A percentile compares a stretch with the other conserved stretches of the same genome.
phyloP scores from a whole-genome alignment of 148 eudicot species.

The Mesembryanthemum crystallinum region DNA sequence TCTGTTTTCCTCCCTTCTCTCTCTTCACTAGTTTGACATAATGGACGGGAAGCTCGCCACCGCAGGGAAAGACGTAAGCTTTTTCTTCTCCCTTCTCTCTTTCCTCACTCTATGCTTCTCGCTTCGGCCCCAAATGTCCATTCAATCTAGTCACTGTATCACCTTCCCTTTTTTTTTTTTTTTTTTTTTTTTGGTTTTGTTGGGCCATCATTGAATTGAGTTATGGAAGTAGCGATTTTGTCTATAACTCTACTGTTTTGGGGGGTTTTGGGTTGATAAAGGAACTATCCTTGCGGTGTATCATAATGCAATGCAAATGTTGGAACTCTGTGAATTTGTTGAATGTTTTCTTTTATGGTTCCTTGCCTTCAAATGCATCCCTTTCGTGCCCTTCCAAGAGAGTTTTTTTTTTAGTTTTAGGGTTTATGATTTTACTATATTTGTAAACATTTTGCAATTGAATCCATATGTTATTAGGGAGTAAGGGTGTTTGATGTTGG shows the following conservation, averaged over 20 bases:
- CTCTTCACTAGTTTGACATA: too few relatives aligned
- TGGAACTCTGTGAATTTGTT: too few relatives aligned
- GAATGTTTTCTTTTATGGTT: neutral
- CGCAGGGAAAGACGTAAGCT: conserved; percentile 39
- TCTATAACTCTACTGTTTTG: too few relatives aligned
- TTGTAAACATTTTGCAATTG: neutral
- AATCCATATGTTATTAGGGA: neutral
- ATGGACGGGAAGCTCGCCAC: conserved; percentile 31
- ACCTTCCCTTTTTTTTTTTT: neutral
- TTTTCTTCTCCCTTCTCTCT: neutral
- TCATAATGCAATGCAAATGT: too few relatives aligned
- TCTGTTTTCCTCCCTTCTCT: too few relatives aligned
- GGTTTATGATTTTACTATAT: neutral
- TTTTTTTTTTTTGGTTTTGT: too few relatives aligned
- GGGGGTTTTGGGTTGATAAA: too few relatives aligned
- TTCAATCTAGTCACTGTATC: neutral
- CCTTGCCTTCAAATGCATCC: neutral
- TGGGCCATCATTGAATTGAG: neutral
- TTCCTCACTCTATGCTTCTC: neutral
- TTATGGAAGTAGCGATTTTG: neutral
- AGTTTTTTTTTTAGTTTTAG: neutral
- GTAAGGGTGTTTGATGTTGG: neutral
- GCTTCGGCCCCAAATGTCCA: too few relatives aligned
- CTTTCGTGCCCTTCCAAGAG: neutral
- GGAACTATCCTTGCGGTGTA: too few relatives aligned